Conservation (phyloP, 305 asterid genomes). For the Rubia balearica region DNA sequence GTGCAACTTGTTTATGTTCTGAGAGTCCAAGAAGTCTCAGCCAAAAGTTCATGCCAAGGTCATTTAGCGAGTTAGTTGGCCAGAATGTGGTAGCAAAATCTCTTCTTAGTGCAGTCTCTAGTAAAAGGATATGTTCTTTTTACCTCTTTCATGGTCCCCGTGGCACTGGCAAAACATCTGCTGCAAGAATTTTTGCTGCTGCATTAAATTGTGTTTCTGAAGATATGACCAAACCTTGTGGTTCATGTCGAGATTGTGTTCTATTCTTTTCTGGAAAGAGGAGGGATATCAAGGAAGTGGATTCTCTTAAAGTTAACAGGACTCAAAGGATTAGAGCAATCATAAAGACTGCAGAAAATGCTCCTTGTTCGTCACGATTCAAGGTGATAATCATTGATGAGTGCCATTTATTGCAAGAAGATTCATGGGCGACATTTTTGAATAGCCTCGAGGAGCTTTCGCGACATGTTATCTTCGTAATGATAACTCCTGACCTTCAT, state of each 20-base stretch:
- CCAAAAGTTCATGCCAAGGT: slow-evolving; percentile 62
- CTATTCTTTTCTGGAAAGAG: slow-evolving; percentile 58
- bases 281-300: slow-evolving; percentile 51
- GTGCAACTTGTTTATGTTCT: slow-evolving; percentile 25
- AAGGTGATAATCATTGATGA: slow-evolving; percentile 67
- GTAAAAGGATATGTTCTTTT: slow-evolving; percentile 36
- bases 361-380: slow-evolving; percentile 46
- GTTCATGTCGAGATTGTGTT: slow-evolving; percentile 61
- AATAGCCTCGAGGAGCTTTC: slow-evolving; percentile 46
- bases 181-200: slow-evolving; percentile 73
- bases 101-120: slow-evolving; percentile 44
- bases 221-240: slow-evolving; percentile 51
- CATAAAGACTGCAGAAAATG: slow-evolving; percentile 32
- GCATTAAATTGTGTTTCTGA: slow-evolving; percentile 65
- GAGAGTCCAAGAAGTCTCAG: slow-evolving; percentile 52
- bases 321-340: slow-evolving; percentile 37
- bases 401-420: slow-evolving; percentile 64
- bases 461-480: slow-evolving; percentile 45
- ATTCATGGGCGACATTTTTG: slow-evolving; percentile 56
- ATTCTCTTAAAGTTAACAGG: slow-evolving; percentile 43
- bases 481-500: slow-evolving; percentile 62
- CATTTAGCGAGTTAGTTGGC: slow-evolving; percentile 64
- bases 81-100: slow-evolving; percentile 48
- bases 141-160: slow-evolving; percentile 78
- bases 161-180: slow-evolving; percentile 80